Conservation (phyloP, 805 yeast genomes). For the Candida endomychidarum region DNA sequence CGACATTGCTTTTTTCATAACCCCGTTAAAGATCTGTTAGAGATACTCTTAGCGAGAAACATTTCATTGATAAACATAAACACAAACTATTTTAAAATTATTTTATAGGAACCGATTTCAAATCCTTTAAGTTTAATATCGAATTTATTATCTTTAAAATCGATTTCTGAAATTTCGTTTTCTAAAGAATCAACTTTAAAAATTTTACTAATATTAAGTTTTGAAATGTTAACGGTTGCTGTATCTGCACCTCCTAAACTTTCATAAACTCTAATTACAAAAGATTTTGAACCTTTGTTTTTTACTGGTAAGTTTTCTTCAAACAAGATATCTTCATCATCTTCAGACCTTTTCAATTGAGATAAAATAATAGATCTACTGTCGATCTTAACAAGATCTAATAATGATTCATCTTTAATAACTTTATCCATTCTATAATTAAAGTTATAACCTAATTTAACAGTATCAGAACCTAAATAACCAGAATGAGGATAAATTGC, state of each 20-base stretch:
- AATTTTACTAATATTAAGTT: slow-evolving; percentile 43
- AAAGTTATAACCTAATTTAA: slow-evolving; percentile 75
- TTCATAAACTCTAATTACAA: slow-evolving; percentile 80
- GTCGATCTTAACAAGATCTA: slow-evolving; percentile 36
- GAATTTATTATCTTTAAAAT: slow-evolving; percentile 27
- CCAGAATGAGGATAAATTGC: slow-evolving; percentile 85
- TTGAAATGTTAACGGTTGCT: slow-evolving; percentile 48
- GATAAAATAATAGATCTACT: slow-evolving; percentile 65
- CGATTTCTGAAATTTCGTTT: slow-evolving; percentile 42
- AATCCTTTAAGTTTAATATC: slow-evolving; percentile 59
- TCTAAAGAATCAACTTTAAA: slow-evolving; percentile 61
- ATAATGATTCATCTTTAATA: slow-evolving; percentile 12
- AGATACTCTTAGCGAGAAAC: no score
- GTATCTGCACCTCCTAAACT: slow-evolving; percentile 73
- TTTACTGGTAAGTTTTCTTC: slow-evolving; percentile 48
- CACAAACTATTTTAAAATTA: slow-evolving; percentile 33
- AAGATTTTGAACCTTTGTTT: slow-evolving; percentile 37
- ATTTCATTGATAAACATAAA: background rate
- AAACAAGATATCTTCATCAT: slow-evolving; percentile 59
- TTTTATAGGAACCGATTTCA: slow-evolving; percentile 68
- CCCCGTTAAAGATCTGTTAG: no score
- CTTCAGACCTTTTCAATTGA: slow-evolving; percentile 84
- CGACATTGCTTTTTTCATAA: no score
- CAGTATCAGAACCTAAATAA: slow-evolving; percentile 58
- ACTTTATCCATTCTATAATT: slow-evolving; percentile 47